Base-by-base conservation (phyloP, 2,329 filamentous ascomycete species). In the Claviceps capensis region DNA sequence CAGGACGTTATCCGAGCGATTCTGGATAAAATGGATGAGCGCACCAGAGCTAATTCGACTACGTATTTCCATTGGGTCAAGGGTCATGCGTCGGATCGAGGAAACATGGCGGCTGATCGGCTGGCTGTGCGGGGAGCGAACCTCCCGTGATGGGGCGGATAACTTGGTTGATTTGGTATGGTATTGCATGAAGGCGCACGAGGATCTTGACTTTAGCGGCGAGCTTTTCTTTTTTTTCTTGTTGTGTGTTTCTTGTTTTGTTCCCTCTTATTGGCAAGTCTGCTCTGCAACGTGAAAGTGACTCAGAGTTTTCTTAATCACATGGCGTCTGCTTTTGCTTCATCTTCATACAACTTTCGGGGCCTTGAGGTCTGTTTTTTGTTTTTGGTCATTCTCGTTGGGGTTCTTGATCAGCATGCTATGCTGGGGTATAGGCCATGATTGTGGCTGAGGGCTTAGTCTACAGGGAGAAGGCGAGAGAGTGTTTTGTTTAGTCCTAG, bases 31-130 rank as follows among this genome's bases (percentile, higher is more conserved):
- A 86, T 96, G 48, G 79, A 85, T 23, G 79, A 87, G 64, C 76
- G 88, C 48, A 76, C 80, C 48, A 71, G 69, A 50, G 70, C 74
- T 1, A 79, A 79, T 16, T 76, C 75, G 3, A 69, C 73, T 57
- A 94, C 87, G 0, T 70, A 78, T 51, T 93, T 95, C 61, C 76
- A 82, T 56, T 97, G 90, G 90, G 82, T 96, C 47, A 95, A 95
- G 68, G 93, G 89, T 0, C 93, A 98, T 64, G 76, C 76, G 26
- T 74, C 74, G 45, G 74, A 88, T 58, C 66, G 71, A 3, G 90
- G 91, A 1, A 97, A 97, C 61, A 74, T 81, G 45, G 85, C 81
- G 13, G 93, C 93, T 1, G 91, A 97, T 71, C 67, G 67, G 54
- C 71, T 96, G 55, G 90, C 90, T 1, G 83, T 88, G 37, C 55